Percentiles rank a stretch among this genome's conserved stretches.
Evolutionary conservation across 371 early-diverging fungal genomes (phyloP).

Genomic region (Mucor velutinosus): DNA sequence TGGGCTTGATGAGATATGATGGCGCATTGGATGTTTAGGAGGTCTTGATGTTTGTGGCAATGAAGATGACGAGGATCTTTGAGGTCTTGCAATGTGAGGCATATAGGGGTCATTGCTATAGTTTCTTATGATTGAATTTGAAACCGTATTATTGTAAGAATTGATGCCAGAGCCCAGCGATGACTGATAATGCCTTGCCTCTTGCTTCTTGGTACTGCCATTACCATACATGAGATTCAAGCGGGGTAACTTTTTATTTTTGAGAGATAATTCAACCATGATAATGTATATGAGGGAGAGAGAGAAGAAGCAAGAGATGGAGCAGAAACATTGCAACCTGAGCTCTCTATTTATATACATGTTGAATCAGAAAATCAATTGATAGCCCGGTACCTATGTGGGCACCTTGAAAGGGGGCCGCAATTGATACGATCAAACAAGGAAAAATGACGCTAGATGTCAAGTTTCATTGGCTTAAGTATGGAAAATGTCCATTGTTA

Average conservation of each 20-base stretch:
- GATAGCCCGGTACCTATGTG: slow-evolving; percentile 3
- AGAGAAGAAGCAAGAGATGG: background rate
- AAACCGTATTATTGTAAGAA: background rate
- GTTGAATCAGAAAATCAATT: background rate
- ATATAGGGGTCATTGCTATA: slow-evolving; percentile 5
- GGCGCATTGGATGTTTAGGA: background rate
- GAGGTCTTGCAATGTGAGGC: slow-evolving; percentile 7
- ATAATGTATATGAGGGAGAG: background rate
- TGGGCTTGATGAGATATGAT: background rate
- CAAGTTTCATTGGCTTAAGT: background rate
- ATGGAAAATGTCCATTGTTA: background rate
- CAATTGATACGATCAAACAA: background rate
- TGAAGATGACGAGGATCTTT: background rate
- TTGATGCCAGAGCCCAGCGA: background rate
- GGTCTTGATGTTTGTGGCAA: background rate
- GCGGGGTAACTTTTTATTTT: background rate
- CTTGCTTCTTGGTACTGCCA: background rate
- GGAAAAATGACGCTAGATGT: slow-evolving; percentile 3
- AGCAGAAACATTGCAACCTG: background rate
- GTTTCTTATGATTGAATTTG: background rate
- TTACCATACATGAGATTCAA: background rate
- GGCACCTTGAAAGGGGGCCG: slow-evolving; percentile 4
- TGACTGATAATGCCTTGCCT: background rate
- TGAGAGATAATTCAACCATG: background rate
- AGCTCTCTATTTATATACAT: background rate